Base-by-base conservation (phyloP, 2,329 filamentous ascomycete genomes). In the Colletotrichum cordylinicola region DNA sequence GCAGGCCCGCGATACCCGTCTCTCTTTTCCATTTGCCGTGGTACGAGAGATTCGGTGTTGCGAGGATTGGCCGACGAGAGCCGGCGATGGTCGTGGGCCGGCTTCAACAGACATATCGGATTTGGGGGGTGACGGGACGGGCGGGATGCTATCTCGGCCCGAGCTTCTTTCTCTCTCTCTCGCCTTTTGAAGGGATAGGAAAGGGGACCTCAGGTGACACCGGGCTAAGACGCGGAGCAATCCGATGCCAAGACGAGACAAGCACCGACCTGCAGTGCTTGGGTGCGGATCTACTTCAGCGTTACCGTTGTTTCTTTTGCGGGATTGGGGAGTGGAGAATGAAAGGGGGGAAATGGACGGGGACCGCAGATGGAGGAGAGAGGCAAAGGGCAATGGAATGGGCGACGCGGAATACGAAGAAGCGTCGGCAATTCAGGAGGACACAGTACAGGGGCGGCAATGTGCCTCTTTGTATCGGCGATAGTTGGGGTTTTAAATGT, bases 1-100 rank as follows among this genome's bases (percentile, higher is more conserved):
- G 72, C 82, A 83, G 8, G 82, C 82, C 55, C 82, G 78, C 56
- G 81, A 83, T 43, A 83, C 81, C 71, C 82, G 79, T 78, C 83
- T 82, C 33, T 75, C 79, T 52, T 78, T 79, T 27, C 70, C 73
- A 75, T 64, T 73, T 37, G 73, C 73, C 73, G 73, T 39, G 37
- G 64, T 35, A 29, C 72, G 73, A n/a, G 73, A 33, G 21, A 64
- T 16, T 18, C 64, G 70, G 70, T 62, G 61, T 56, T 39, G 60
- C 29, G 73, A 55, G 65, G 43, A 60, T 39, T 60, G 58, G 21
- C 43, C 27, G 29, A 31, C 16, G 55, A 58, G 13, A 21, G 29
- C 52, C 60, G 72, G 67, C 68, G 68, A 70, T 61, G 55, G 58
- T 27, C 68, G 68, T 10, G 68, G 39, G 15, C 68, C 43, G 43